These are phyloP conservation scores for Amborella trichopoda DNA, from an alignment of 164 flowering plant species.

Conservation along the genomic window DNA sequence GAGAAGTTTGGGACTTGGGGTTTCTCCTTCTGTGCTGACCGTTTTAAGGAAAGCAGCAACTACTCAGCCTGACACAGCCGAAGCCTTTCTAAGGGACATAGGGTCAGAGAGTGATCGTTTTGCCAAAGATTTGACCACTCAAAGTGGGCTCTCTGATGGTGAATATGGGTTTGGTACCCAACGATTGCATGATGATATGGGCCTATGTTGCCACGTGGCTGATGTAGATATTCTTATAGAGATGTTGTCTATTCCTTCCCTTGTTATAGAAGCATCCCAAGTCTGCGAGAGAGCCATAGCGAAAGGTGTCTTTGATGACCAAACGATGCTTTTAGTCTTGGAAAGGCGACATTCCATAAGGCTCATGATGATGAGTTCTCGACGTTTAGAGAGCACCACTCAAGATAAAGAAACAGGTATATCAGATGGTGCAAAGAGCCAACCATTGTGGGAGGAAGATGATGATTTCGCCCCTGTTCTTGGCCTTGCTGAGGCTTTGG, in stretches of 20 bases:
- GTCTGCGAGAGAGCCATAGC: slow-evolving; percentile 88
- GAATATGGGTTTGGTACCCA: not conserved
- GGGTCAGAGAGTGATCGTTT: slow-evolving; percentile 35
- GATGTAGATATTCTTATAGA: slow-evolving; percentile 73
- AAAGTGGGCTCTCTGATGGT: not conserved
- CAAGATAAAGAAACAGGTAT: slow-evolving; percentile 43
- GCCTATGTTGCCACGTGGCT: not conserved
- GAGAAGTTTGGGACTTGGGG: slow-evolving; percentile 62
- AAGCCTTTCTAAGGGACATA: slow-evolving; percentile 67
- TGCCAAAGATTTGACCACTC: not conserved
- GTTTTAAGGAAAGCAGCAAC: slow-evolving; percentile 60
- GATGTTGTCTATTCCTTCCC: slow-evolving; percentile 79
- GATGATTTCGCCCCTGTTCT: slow-evolving; percentile 77
- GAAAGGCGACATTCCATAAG: slow-evolving; percentile 68
- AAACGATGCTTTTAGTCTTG: slow-evolving; percentile 69
- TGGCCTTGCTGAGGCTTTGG: slow-evolving; percentile 81
- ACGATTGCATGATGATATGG: not conserved
- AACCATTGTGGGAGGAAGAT: slow-evolving; percentile 31
- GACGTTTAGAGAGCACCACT: slow-evolving; percentile 22
- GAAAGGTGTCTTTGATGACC: slow-evolving; percentile 54
- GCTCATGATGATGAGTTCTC: slow-evolving; percentile 34
- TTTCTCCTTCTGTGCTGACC: slow-evolving; percentile 72
- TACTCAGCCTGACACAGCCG: slow-evolving; percentile 78
- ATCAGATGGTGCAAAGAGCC: too few relatives aligned
- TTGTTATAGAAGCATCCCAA: slow-evolving; percentile 80